Base-by-base conservation (phyloP, 2,329 filamentous ascomycete genomes). In the Aspergillus sp. region DNA sequence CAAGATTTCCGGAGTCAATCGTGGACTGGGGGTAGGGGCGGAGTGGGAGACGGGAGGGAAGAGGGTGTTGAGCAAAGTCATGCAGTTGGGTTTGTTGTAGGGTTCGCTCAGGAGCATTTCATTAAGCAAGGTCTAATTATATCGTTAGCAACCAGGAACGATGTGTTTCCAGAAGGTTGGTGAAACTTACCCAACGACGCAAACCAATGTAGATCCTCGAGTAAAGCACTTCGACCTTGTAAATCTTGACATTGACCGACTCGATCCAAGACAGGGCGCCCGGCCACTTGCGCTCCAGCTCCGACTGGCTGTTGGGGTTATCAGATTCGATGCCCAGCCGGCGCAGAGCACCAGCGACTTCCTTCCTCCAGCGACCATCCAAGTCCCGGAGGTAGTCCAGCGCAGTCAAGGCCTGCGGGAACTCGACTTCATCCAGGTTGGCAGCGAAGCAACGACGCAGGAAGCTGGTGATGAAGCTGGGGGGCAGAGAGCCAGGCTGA, bases 51-150 rank as follows among this genome's bases (percentile, higher is more conserved):
- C 70, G 2, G 81, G 80, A 5, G 81, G 81, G 52, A 83, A 80
- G 29, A 85, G 69, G 7, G 81, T 84, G 65, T 85, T 85, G 43
- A 85, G 75, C 75, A 85, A 81, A 45, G 79, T 81, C 52, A 83
- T 72, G 58, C 81, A 82, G 60, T 83, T 83, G 56, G 76, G 73
- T 61, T 81, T 82, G 68, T 80, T 79, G 64, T 81, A 82, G 0
- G 80, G 79, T 30, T 74, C 68, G 19, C 36, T 39, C 29, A 82
- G 68, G 28, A 79, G 76, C 55, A 85, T 73, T 56, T 84, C 81
- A 55, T 84, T 83, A 63, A 84, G 76, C 58, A 85, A 66, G 48
- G 80, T 78, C 78, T 80, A 44, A 38, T n/a, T 43, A 41, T 27
- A 4, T 10, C 29, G 27, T 42, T 42, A 42, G 39, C 5, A 26